Conservation (phyloP, 2,329 filamentous ascomycete species). For the Fusarium nodosum region DNA sequence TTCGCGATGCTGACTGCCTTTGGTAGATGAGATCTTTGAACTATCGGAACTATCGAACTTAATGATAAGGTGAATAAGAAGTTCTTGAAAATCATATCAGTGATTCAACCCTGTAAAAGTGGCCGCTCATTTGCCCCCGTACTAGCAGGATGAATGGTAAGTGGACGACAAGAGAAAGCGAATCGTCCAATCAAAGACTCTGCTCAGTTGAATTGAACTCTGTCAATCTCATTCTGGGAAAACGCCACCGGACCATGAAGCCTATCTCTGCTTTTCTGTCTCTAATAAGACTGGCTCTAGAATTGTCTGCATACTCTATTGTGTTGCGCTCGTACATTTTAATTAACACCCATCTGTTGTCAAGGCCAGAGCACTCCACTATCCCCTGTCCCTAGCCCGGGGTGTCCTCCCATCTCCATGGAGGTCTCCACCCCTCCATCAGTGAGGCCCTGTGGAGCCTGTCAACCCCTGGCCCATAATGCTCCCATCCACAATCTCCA, state of each 20-base stretch:
- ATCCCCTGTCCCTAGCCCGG: conserved; percentile 13
- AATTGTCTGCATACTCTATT: conserved; percentile 9
- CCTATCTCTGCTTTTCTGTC: conserved; percentile 33
- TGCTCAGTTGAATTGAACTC: conserved; percentile 14
- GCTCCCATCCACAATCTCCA: conserved; percentile 37
- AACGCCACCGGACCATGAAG: conserved; percentile 27
- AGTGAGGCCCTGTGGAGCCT: background rate
- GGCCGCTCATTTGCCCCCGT: conserved; percentile 38
- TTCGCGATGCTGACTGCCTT: background rate
- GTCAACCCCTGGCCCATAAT: conserved; percentile 28
- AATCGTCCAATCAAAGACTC: background rate
- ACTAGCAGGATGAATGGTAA: conserved; percentile 19
- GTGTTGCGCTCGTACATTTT: conserved; percentile 20
- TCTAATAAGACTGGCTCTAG: conserved; percentile 17
- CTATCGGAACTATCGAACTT: conserved; percentile 5
- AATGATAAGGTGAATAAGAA: background rate
- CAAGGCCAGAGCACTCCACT: conserved; percentile 14
- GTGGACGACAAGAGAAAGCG: conserved; percentile 11
- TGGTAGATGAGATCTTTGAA: background rate
- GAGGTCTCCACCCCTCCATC: conserved; percentile 30
- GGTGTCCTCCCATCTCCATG: conserved; percentile 13
- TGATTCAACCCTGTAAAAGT: conserved; percentile 15
- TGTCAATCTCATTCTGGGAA: conserved; percentile 25
- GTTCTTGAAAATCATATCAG: conserved; percentile 10
- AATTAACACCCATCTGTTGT: conserved; percentile 25